Conservation (phyloP, 371 early-diverging fungal genomes). For the Polyrhizophydium stewartii region DNA sequence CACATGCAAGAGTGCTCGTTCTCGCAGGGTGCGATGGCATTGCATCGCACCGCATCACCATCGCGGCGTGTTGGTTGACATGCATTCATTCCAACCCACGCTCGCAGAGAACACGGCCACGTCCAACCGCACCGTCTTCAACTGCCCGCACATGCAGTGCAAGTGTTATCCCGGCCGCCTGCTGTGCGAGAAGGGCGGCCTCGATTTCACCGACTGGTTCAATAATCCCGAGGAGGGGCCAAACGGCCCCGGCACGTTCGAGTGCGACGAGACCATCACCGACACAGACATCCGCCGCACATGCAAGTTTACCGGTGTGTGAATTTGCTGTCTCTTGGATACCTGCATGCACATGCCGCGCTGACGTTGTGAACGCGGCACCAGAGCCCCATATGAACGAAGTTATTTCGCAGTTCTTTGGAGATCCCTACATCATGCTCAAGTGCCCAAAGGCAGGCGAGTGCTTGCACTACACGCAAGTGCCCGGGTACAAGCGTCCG, state of each 20-base stretch:
- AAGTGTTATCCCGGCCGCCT: constrained; percentile 51
- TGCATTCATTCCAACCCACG: constrained; percentile 39
- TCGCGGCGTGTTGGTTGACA: too few species aligned
- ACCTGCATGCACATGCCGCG: constrained; percentile 2
- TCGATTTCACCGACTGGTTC: constrained; percentile 30
- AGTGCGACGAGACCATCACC: constrained; percentile 17
- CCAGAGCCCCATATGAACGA: constrained; percentile 34
- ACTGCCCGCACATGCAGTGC: constrained; percentile 49
- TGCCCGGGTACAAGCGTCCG: constrained; percentile 62
- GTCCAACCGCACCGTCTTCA: constrained; percentile 27
- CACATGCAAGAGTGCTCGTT: constrained; percentile 23
- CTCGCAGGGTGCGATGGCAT: constrained; percentile 16
- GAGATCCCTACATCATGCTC: constrained; percentile 57
- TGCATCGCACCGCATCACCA: too few species aligned
- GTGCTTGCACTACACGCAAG: constrained; percentile 82
- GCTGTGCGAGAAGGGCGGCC: constrained; percentile 56
- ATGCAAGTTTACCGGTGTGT: constrained; percentile 18
- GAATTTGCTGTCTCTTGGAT: constrained; percentile 31
- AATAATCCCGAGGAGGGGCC: constrained; percentile 53
- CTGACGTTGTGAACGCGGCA: background rate
- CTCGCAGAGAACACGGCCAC: constrained; percentile 40
- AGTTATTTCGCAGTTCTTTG: constrained; percentile 27
- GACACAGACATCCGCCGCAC: constrained; percentile 7
- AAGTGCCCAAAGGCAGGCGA: constrained; percentile 45
- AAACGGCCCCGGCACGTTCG: constrained; percentile 44